Evolutionary conservation across 1,284 basidiomycete genomes (phyloP), one percentile per base, ranked within the genome.

Genomic region (Tremellales sp.): DNA sequence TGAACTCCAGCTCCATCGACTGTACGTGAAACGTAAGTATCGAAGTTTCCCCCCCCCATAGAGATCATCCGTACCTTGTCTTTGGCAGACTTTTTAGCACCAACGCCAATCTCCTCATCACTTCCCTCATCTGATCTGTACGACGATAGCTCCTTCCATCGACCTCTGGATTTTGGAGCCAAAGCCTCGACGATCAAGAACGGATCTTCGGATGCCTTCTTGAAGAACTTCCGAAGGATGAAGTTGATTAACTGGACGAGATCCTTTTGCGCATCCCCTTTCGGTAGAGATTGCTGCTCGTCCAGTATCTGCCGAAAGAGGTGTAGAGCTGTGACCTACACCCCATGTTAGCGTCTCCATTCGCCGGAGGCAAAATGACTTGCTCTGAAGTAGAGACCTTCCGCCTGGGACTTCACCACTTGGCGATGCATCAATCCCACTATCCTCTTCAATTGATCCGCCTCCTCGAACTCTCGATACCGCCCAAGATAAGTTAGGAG

Each of bases 301-400:
- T 83, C 82, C 40, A 94, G 73, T 56, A 97, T 85, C 27, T 77
- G 73, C 65, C 85, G 85, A 79, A 95, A 95, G 28, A 94, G 78
- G 55, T 84, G 76, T 49, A 95, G 72, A 5, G 85, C 85, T 21
- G 90, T 88, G 6, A 87, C 88, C 90, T 93, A 31, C 29, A n/a
- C 25, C 13, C 24, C 18, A 39, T 26, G 21, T 39, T 7, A 9
- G 22, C n/a, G n/a, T n/a, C n/a, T n/a, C n/a, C n/a, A n/a, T n/a
- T 36, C 35, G 16, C 14, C 8, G 28, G 18, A 34, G 24, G 36
- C 42, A 28, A 35, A 34, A 14, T 29, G 26, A 67, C 79, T 51
- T 48, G 88, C 90, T 70, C 91, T 88, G 79, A 91, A 97, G 73
- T 89, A 95, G 12, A 97, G 73, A 0, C 85, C 89, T 66, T 95